Base-by-base conservation (phyloP, 2,329 filamentous ascomycete genomes). In the Aspergillus fructus region DNA sequence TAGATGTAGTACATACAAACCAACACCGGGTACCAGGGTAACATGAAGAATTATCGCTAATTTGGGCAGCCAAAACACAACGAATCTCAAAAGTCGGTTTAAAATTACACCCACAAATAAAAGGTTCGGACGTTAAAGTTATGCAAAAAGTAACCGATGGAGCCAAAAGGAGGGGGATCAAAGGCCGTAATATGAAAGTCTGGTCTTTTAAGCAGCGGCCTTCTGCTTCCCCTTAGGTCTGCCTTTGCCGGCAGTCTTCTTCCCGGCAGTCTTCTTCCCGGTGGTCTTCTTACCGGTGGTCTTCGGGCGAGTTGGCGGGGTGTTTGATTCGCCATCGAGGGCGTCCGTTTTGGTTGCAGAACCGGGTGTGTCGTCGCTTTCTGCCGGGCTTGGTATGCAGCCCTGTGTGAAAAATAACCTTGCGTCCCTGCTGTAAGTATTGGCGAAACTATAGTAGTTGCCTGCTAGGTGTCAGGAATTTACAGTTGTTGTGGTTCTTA, bases 341-440 rank as follows among this genome's bases (percentile, higher is more conserved):
- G 59, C 60, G 19, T 58, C 64, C 23, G 63, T 55, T 55, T 69
- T 65, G 4, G 67, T 60, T 49, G 59, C 65, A 34, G 62, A 67
- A 15, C 53, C 64, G 8, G 60, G 65, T n/a, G 56, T 59, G 24
- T 60, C 61, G 39, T 75, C 73, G 30, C 61, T 61, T 5, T 48
- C 45, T 24, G 45, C 45, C 27, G 45, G 11, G 27, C 45, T 34
- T 15, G 76, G 73, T 61, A 88, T 90, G 74, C 89, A 93, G 6
- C 89, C 93, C 73, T 99, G 94, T 1, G 92, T 87, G 74, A 97
- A 99, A 79, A 97, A 97, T 49, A 97, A 82, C 40, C 89, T 85
- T 4, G 91, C 90, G 4, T 86, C 83, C 59, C 81, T 79, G 61
- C 88, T 82, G 67, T 87, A 86, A 56, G 91, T 86, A 73, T 97